Conservation (phyloP, 768 basidiomycete genomes). For the Hericium coralloides region DNA sequence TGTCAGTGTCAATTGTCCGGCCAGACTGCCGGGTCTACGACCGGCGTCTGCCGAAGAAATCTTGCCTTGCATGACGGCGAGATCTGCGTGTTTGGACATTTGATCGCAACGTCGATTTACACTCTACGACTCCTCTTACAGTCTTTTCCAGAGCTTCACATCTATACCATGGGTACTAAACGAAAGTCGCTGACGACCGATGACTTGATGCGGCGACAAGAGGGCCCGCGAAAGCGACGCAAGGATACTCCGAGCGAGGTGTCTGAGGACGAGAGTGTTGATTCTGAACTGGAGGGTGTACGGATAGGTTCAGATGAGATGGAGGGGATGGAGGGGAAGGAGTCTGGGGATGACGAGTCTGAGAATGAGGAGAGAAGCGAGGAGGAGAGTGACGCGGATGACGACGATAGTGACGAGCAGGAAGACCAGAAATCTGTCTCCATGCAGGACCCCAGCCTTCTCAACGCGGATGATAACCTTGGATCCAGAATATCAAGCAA, state of each 20-base stretch:
- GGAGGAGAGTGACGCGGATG: conserved; percentile 6
- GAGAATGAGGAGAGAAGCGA: neutral
- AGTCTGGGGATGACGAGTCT: neutral
- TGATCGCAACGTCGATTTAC: too few species aligned
- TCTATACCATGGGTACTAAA: conserved; percentile 19
- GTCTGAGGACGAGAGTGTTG: neutral
- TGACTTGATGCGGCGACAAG: conserved; percentile 28
- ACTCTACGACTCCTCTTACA: too few species aligned
- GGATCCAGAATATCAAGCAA: conserved; percentile 17
- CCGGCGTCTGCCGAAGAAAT: too few species aligned
- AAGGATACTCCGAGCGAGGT: conserved; percentile 10
- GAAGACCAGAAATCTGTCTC: neutral
- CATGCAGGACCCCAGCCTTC: conserved; percentile 10
- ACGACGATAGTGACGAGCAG: neutral
- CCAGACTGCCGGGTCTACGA: too few species aligned
- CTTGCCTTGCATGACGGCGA: too few species aligned
- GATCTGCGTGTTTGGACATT: too few species aligned
- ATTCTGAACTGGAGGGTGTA: too few species aligned
- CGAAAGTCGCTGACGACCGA: conserved; percentile 24
- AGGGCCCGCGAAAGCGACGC: conserved; percentile 15
- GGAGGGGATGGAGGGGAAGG: neutral
- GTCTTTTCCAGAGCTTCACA: neutral
- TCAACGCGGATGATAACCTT: neutral
- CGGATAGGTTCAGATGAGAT: neutral
- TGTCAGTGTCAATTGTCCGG: too few species aligned